Conservation (phyloP, 2,329 filamentous ascomycete genomes). For the Penicillium sp. region DNA sequence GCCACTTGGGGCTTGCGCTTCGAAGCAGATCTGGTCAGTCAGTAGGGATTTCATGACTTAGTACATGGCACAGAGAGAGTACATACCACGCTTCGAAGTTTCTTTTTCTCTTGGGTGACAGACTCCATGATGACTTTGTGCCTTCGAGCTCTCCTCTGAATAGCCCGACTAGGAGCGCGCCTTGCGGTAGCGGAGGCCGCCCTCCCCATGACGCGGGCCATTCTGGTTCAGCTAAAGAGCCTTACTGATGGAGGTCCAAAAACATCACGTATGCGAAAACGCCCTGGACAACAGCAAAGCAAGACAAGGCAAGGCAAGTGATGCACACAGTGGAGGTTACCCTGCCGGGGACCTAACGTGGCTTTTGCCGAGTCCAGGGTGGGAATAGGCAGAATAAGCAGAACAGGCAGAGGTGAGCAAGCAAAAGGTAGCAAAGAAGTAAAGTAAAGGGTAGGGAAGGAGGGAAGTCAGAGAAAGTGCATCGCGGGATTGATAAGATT, state of each 20-base stretch:
- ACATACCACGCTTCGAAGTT: constrained; percentile 56
- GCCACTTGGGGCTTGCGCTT: constrained; percentile 57
- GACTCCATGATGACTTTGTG: constrained; percentile 63
- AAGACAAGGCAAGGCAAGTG: not conserved
- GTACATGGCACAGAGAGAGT: constrained; percentile 15
- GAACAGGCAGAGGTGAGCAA: not conserved
- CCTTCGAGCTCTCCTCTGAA: constrained; percentile 40
- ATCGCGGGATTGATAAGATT: constrained; percentile 15
- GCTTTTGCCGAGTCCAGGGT: not conserved
- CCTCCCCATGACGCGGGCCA: constrained; percentile 41
- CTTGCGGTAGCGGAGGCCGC: constrained; percentile 36
- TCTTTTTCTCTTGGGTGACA: constrained; percentile 62
- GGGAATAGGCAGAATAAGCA: not conserved
- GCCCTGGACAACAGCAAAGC: constrained; percentile 8
- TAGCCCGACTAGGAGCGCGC: constrained; percentile 35
- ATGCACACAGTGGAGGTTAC: not conserved
- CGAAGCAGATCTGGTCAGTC: constrained; percentile 56
- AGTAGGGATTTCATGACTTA: not conserved
- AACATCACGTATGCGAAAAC: constrained; percentile 15
- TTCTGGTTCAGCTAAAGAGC: constrained; percentile 22
- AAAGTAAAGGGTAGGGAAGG: not conserved
- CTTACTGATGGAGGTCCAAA: constrained; percentile 12
- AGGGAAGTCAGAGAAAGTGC: constrained; percentile 2
- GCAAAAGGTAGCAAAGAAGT: constrained; percentile 1
- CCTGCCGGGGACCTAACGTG: not conserved